Evolutionary conservation across 306 rosid genomes (phyloP).

Genomic region (Clitoria ternatea): DNA sequence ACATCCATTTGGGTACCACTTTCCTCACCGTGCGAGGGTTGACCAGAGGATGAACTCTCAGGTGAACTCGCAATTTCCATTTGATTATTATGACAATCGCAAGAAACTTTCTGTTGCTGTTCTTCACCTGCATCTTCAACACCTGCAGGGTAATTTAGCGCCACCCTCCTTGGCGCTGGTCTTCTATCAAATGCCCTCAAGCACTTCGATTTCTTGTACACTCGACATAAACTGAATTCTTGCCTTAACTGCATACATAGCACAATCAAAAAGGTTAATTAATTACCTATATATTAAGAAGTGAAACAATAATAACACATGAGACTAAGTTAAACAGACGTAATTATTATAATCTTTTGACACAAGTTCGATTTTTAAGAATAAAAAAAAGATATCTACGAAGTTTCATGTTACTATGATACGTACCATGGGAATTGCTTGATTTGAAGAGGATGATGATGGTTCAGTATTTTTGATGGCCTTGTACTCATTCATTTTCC

Average conservation of each 20-base stretch:
- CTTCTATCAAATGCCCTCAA: slow-evolving; percentile 78
- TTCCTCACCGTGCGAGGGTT: slow-evolving; percentile 28
- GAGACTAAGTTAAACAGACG: no score
- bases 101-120: not conserved
- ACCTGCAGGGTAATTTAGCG: not conserved
- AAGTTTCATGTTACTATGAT: not conserved
- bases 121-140: not conserved
- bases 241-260: slow-evolving; percentile 53
- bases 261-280: not conserved
- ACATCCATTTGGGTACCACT: slow-evolving; percentile 10
- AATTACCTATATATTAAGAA: not conserved
- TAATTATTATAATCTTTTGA: no score
- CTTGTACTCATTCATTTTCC: slow-evolving; percentile 95
- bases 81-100: not conserved
- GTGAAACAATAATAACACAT: no score
- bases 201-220: slow-evolving; percentile 79
- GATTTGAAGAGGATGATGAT: slow-evolving; percentile 30
- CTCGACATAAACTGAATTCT: slow-evolving; percentile 77
- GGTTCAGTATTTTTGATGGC: slow-evolving; percentile 33
- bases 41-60: slow-evolving; percentile 51
- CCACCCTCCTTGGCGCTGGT: slow-evolving; percentile 32
- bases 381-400: not conserved
- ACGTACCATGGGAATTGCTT: slow-evolving; percentile 20
- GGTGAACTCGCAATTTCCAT: slow-evolving; percentile 31
- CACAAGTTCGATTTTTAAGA: no score